Conservation (phyloP, 1,139 yeast genomes). For the Debaryomycetaceae sp. region DNA sequence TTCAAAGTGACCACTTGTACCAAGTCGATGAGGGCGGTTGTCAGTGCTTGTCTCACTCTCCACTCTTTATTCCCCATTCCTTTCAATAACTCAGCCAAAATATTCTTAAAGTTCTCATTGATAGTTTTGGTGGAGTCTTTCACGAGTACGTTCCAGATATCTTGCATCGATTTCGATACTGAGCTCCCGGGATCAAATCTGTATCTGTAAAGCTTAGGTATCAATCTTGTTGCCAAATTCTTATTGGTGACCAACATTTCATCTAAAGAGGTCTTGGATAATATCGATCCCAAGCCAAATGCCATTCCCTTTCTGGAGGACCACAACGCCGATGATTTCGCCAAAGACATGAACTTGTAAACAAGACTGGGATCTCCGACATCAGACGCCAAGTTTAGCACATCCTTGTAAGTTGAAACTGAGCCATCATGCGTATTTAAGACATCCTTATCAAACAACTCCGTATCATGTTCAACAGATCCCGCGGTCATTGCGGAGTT, state of each 20-base stretch:
- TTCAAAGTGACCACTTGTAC: constrained; percentile 57
- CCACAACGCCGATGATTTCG: constrained; percentile 87
- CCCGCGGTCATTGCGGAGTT: constrained; percentile 56
- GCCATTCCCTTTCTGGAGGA: constrained; percentile 92
- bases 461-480: constrained; percentile 71
- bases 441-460: constrained; percentile 78
- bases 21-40: constrained; percentile 68
- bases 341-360: constrained; percentile 89
- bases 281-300: constrained; percentile 81
- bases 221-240: constrained; percentile 52
- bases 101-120: constrained; percentile 48
- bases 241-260: constrained; percentile 54
- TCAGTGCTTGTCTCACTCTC: constrained; percentile 90
- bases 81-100: constrained; percentile 59
- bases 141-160: constrained; percentile 78
- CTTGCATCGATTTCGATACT: constrained; percentile 81
- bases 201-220: constrained; percentile 82
- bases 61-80: constrained; percentile 85
- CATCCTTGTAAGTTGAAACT: constrained; percentile 83
- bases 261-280: constrained; percentile 74
- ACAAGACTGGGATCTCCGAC: constrained; percentile 95
- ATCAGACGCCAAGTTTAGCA: constrained; percentile 80
- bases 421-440: constrained; percentile 81
- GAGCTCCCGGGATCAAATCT: constrained; percentile 76
- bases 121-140: constrained; percentile 56